A percentile compares a stretch with the other conserved stretches of the same genome.
Conservation (phyloP, 2,329 filamentous ascomycete species). For the Rhinocladiella similis region DNA sequence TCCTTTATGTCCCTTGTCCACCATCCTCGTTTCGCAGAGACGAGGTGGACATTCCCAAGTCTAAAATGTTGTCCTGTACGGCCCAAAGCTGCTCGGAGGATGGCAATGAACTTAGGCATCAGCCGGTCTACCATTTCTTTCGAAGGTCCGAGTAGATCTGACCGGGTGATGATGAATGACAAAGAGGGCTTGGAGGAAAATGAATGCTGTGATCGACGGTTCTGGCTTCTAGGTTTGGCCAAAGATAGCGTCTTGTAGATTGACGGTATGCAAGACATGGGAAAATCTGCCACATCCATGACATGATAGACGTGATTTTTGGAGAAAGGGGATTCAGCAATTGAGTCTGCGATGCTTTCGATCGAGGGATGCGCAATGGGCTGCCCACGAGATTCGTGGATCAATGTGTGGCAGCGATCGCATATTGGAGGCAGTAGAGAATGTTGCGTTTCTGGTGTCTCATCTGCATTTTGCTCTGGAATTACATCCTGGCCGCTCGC, state of each 20-base stretch:
- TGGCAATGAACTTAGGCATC: slow-evolving; percentile 79
- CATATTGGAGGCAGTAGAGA: slow-evolving; percentile 60
- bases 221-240: slow-evolving; percentile 73
- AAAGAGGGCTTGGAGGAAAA: slow-evolving; percentile 52
- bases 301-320: slow-evolving; percentile 95
- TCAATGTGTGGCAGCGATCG: slow-evolving; percentile 80
- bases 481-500: background rate
- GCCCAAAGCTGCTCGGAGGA: slow-evolving; percentile 75
- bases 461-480: background rate
- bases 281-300: slow-evolving; percentile 93
- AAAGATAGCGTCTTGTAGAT: slow-evolving; percentile 70
- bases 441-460: slow-evolving; percentile 4
- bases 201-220: slow-evolving; percentile 63
- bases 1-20: slow-evolving; percentile 87
- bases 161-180: slow-evolving; percentile 86
- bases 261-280: slow-evolving; percentile 83
- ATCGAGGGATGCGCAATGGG: slow-evolving; percentile 80
- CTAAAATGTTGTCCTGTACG: slow-evolving; percentile 67
- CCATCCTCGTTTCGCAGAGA: slow-evolving; percentile 84
- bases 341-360: slow-evolving; percentile 76
- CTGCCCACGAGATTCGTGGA: slow-evolving; percentile 70
- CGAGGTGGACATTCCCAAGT: slow-evolving; percentile 82
- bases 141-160: slow-evolving; percentile 79
- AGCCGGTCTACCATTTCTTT: slow-evolving; percentile 81
- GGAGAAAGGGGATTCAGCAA: slow-evolving; percentile 84